These are phyloP conservation scores for Nemania serpens DNA, from an alignment of 2,329 filamentous ascomycete genomes.

Conservation along the genomic window DNA sequence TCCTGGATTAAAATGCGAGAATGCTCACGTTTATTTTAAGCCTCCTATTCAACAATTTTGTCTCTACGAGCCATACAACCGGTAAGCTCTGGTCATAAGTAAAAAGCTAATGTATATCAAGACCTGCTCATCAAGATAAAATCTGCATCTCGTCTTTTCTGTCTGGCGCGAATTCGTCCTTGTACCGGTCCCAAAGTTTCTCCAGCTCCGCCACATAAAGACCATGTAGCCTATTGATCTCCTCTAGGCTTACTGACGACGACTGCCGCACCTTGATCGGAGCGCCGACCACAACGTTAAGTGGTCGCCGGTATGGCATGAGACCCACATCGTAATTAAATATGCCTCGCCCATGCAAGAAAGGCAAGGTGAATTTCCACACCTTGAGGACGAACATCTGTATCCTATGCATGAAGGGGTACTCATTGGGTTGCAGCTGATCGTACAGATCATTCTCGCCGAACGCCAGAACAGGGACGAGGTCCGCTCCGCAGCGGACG, in stretches of 20 bases:
- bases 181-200: slow-evolving; percentile 76
- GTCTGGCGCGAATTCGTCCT: slow-evolving; percentile 71
- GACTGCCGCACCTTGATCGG: slow-evolving; percentile 72
- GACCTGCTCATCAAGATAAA: slow-evolving; percentile 43
- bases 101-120: too few species aligned
- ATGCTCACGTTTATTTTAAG: not conserved
- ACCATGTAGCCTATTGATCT: slow-evolving; percentile 80
- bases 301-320: slow-evolving; percentile 86
- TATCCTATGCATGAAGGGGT: slow-evolving; percentile 77
- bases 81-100: too few species aligned
- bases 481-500: slow-evolving; percentile 86
- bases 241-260: slow-evolving; percentile 69
- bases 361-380: slow-evolving; percentile 89
- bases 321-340: slow-evolving; percentile 98
- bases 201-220: slow-evolving; percentile 77
- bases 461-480: slow-evolving; percentile 90
- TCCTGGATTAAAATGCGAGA: not conserved
- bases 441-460: slow-evolving; percentile 97
- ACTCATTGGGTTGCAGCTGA: slow-evolving; percentile 75
- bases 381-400: slow-evolving; percentile 85
- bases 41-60: not conserved
- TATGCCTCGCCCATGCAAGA: slow-evolving; percentile 87
- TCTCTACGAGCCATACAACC: too few species aligned
- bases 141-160: slow-evolving; percentile 70
- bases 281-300: slow-evolving; percentile 87